A percentile compares a stretch with the other conserved stretches of the same genome.
Evolutionary conservation across 2,329 filamentous ascomycete species (phyloP).

Genomic region (Tolypocladium tundrense): DNA sequence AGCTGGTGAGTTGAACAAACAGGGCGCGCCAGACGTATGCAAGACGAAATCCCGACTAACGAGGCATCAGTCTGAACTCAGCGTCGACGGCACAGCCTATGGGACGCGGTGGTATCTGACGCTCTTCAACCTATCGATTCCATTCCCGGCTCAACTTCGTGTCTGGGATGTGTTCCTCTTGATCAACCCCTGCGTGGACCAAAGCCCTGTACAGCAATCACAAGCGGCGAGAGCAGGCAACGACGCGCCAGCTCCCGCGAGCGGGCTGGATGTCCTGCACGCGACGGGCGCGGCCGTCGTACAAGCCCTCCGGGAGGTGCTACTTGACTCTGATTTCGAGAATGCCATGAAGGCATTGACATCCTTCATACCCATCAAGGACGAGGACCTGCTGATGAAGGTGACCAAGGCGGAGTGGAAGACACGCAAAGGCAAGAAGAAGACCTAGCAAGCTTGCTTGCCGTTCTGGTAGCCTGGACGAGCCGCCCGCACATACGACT

Average conservation of each 20-base stretch:
- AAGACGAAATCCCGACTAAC: neutral
- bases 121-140: slow-evolving; percentile 92
- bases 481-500: neutral
- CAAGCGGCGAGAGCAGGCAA: neutral
- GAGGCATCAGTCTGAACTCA: slow-evolving; percentile 52
- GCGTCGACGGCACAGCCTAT: slow-evolving; percentile 83
- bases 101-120: slow-evolving; percentile 97
- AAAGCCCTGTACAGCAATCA: neutral
- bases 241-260: slow-evolving; percentile 9
- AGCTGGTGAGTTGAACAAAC: slow-evolving; percentile 52
- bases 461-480: slow-evolving; percentile 13
- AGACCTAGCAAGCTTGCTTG: slow-evolving; percentile 21
- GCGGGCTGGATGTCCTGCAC: slow-evolving; percentile 76
- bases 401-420: slow-evolving; percentile 85
- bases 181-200: slow-evolving; percentile 41
- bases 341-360: slow-evolving; percentile 97
- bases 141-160: slow-evolving; percentile 84
- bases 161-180: slow-evolving; percentile 99
- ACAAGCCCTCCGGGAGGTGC: slow-evolving; percentile 76
- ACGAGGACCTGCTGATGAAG: slow-evolving; percentile 87
- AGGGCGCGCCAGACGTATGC: neutral
- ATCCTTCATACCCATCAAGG: slow-evolving; percentile 85
- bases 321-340: slow-evolving; percentile 91
- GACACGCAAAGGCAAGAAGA: slow-evolving; percentile 40
- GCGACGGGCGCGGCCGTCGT: slow-evolving; percentile 84